Evolutionary conservation across 306 rosid genomes (phyloP).

Genomic region (Castanospermum australe): DNA sequence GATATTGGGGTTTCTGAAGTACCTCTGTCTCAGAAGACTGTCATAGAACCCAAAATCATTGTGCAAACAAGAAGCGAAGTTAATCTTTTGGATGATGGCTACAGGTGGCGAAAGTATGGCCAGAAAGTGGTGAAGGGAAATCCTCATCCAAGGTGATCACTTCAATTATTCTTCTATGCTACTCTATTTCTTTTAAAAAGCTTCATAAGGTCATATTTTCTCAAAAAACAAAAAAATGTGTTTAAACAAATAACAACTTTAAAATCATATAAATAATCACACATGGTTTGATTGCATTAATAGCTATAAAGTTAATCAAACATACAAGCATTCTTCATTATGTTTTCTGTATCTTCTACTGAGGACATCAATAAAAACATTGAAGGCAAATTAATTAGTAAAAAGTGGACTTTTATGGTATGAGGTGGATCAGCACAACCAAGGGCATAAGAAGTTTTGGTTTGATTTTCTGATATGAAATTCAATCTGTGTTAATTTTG

Average conservation of each 20-base stretch:
- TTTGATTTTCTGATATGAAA: constrained; percentile 13
- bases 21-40: constrained; percentile 72
- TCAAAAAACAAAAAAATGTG: background rate
- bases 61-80: constrained; percentile 95
- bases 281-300: background rate
- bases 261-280: constrained; percentile 10
- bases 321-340: background rate
- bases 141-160: constrained; percentile 91
- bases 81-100: constrained; percentile 96
- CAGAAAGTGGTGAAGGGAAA: constrained; percentile 99
- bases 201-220: background rate
- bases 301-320: constrained; percentile 7
- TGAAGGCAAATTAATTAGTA: background rate
- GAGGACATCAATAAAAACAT: background rate
- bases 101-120: constrained; percentile 96
- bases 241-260: background rate
- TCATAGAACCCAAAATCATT: constrained; percentile 91
- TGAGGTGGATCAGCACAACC: background rate
- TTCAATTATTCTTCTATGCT: constrained; percentile 16
- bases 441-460: background rate
- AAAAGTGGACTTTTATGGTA: background rate
- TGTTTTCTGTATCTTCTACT: constrained; percentile 1
- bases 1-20: constrained; percentile 58
- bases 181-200: background rate
- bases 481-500: background rate